Conservation (phyloP, 2,329 filamentous ascomycete species). For the Aspergillus fumigatiaffinis region DNA sequence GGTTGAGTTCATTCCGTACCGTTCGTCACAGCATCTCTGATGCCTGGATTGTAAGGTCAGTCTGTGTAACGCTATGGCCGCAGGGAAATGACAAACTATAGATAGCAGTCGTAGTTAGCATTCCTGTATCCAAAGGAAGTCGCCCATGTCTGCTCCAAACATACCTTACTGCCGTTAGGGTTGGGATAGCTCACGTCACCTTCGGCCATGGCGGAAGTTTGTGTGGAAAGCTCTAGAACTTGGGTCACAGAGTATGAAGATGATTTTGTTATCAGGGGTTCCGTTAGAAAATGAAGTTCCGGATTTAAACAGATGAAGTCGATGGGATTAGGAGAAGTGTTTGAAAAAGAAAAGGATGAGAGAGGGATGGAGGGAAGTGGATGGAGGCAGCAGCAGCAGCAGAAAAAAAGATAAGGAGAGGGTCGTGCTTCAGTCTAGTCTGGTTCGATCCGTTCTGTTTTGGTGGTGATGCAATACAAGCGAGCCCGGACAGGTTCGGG, state of each 20-base stretch:
- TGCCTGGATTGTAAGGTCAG: constrained; percentile 20
- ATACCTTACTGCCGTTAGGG: constrained; percentile 38
- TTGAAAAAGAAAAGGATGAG: constrained; percentile 1
- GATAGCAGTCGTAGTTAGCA: constrained; percentile 3
- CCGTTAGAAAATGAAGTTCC: background rate
- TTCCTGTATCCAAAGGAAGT: background rate
- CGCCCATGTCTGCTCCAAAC: constrained; percentile 3
- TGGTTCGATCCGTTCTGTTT: background rate
- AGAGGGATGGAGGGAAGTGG: constrained; percentile 5
- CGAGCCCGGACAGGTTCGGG: constrained; percentile 5
- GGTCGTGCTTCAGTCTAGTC: background rate
- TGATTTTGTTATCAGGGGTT: constrained; percentile 4
- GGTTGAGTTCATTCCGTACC: constrained; percentile 11
- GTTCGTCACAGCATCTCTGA: constrained; percentile 24
- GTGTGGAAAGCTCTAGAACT: constrained; percentile 14
- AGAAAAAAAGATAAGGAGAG: constrained; percentile 12
- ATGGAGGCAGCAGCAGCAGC: constrained; percentile 9
- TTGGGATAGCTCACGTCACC: constrained; percentile 37
- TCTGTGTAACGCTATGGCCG: constrained; percentile 10
- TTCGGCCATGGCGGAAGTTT: constrained; percentile 30
- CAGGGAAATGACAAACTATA: constrained; percentile 11
- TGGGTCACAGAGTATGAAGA: constrained; percentile 5
- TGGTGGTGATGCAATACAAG: constrained; percentile 16
- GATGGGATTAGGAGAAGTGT: constrained; percentile 8
- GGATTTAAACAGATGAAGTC: constrained; percentile 4